These are phyloP conservation scores for Aspergillus sp. DNA, from an alignment of 2,329 filamentous ascomycete genomes.

Conservation along the genomic window DNA sequence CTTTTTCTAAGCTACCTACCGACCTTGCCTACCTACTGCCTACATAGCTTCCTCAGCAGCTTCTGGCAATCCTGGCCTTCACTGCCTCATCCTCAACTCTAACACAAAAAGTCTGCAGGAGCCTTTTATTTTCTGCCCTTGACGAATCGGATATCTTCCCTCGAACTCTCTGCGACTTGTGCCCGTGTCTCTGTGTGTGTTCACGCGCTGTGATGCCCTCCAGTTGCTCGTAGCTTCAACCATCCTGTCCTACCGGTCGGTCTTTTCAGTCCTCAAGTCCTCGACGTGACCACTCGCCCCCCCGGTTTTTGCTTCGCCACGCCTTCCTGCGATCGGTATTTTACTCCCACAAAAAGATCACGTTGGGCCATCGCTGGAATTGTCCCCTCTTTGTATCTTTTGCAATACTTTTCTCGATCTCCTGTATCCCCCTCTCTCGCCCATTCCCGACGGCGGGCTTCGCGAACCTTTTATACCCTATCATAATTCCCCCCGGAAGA, in stretches of 20 bases:
- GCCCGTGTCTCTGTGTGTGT: background rate
- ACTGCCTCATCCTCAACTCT: slow-evolving; percentile 8
- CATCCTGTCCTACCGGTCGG: too few species aligned
- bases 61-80: slow-evolving; percentile 2
- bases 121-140: slow-evolving; percentile 1
- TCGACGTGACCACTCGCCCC: too few species aligned
- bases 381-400: too few species aligned
- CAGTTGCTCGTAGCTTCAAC: slow-evolving; percentile 7
- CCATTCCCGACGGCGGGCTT: background rate
- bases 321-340: too few species aligned
- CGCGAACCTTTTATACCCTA: slow-evolving; percentile 14
- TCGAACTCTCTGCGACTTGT: slow-evolving; percentile 3
- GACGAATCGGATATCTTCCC: slow-evolving; percentile 20
- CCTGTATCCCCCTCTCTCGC: background rate
- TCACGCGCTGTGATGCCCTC: background rate
- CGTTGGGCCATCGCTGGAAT: too few species aligned
- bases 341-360: too few species aligned
- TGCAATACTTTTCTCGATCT: background rate
- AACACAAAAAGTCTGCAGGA: slow-evolving; percentile 11
- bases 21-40: background rate
- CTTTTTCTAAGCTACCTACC: background rate
- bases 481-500: slow-evolving; percentile 3
- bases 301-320: too few species aligned
- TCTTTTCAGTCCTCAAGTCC: too few species aligned
- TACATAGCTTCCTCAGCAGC: background rate